Conservation (phyloP, 495 filamentous ascomycete genomes). For the Viridothelium virens region DNA sequence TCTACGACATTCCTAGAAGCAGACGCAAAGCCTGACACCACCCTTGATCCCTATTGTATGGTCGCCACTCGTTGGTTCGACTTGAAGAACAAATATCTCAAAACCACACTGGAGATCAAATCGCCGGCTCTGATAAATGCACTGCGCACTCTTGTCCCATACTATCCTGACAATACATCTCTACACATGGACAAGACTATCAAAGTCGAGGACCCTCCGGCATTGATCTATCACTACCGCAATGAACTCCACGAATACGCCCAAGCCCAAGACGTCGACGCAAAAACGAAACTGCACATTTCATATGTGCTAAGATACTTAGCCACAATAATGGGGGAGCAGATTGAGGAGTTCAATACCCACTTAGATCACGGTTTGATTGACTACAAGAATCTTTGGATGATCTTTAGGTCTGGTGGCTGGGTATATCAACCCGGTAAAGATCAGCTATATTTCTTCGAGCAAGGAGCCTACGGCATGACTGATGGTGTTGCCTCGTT, state of each 20-base stretch:
- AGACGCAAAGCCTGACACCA: not conserved
- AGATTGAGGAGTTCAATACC: slow-evolving; percentile 45
- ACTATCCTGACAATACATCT: slow-evolving; percentile 66
- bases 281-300: slow-evolving; percentile 48
- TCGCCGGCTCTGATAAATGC: slow-evolving; percentile 66
- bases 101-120: slow-evolving; percentile 75
- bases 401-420: slow-evolving; percentile 63
- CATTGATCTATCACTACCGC: slow-evolving; percentile 78
- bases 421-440: not conserved
- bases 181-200: slow-evolving; percentile 68
- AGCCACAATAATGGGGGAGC: slow-evolving; percentile 41
- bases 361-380: slow-evolving; percentile 62
- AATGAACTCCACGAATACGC: slow-evolving; percentile 57
- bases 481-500: slow-evolving; percentile 64
- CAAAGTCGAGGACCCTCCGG: slow-evolving; percentile 51
- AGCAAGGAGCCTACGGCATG: not conserved
- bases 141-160: slow-evolving; percentile 64
- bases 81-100: slow-evolving; percentile 72
- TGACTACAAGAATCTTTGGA: slow-evolving; percentile 76
- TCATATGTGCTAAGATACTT: not conserved
- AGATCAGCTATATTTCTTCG: slow-evolving; percentile 1
- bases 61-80: slow-evolving; percentile 57
- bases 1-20: not conserved
- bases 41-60: slow-evolving; percentile 12
- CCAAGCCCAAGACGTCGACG: slow-evolving; percentile 56